Evolutionary conservation across 164 flowering plant species (phyloP).

Genomic region (Vitis riparia): DNA sequence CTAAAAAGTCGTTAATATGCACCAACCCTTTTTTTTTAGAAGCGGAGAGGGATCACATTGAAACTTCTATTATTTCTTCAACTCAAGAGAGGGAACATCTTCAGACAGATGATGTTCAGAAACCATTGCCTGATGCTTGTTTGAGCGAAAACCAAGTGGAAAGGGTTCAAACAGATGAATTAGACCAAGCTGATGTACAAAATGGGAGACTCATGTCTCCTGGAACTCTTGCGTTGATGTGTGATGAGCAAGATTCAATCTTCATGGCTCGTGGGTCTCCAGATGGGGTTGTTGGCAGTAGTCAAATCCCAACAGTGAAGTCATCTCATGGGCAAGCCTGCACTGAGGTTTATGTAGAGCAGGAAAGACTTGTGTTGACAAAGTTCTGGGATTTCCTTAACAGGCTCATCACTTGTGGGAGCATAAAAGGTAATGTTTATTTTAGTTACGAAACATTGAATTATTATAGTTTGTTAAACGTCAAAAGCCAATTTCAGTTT

Average conservation of each 20-base stretch:
- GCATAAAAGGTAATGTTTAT: slow-evolving; percentile 33
- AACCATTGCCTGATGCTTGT: slow-evolving; percentile 29
- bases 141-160: slow-evolving; percentile 30
- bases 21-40: slow-evolving; percentile 1
- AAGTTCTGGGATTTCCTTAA: slow-evolving; percentile 39
- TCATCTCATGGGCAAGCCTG: slow-evolving; percentile 8
- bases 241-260: slow-evolving; percentile 40
- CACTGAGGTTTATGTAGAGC: slow-evolving; percentile 40
- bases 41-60: slow-evolving; percentile 22
- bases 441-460: not conserved
- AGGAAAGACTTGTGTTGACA: slow-evolving; percentile 49
- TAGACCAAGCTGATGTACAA: slow-evolving; percentile 19
- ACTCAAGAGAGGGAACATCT: slow-evolving; percentile 28
- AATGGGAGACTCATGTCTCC: slow-evolving; percentile 40
- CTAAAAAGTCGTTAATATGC: no score
- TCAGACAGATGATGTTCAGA: slow-evolving; percentile 32
- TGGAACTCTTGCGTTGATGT: slow-evolving; percentile 44
- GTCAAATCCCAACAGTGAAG: slow-evolving; percentile 9
- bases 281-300: slow-evolving; percentile 9
- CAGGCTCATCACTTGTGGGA: slow-evolving; percentile 35
- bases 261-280: slow-evolving; percentile 25
- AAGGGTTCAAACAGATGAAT: not conserved
- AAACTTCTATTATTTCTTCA: slow-evolving; percentile 35
- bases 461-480: not conserved
- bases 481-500: no score